Conservation (phyloP, 106 monocot species). For the Dioscorea dumetorum region DNA sequence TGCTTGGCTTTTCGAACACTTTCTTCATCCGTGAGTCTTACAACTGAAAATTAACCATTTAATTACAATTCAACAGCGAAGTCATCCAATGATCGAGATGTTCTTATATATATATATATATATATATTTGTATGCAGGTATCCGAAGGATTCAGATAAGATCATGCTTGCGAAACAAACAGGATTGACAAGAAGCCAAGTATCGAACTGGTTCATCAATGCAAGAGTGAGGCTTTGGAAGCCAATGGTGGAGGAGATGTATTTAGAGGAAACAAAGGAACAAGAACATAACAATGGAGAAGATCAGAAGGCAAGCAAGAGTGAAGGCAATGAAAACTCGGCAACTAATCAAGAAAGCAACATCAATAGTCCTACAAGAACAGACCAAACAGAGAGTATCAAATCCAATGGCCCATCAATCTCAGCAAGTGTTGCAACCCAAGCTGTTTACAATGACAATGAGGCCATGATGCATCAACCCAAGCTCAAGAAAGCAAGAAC, state of each 20-base stretch:
- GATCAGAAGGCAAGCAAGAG: constrained; percentile 3
- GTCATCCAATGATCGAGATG: too few relatives aligned
- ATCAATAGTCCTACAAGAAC: constrained; percentile 17
- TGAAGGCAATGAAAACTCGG: background rate
- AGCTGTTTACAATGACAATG: constrained; percentile 12
- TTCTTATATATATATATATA: too few relatives aligned
- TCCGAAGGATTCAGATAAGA: constrained; percentile 79
- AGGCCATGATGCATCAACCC: constrained; percentile 1
- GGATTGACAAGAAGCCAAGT: constrained; percentile 50
- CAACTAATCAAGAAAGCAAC: background rate
- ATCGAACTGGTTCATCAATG: constrained; percentile 90
- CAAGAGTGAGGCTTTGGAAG: constrained; percentile 81
- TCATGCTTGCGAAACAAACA: constrained; percentile 79
- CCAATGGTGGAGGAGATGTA: constrained; percentile 96
- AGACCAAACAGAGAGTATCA: constrained; percentile 17
- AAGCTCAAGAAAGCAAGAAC: constrained; percentile 39
- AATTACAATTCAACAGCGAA: too few relatives aligned
- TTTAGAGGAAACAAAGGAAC: constrained; percentile 59
- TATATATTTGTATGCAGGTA: constrained; percentile 38
- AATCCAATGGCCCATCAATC: background rate
- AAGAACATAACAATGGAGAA: constrained; percentile 20
- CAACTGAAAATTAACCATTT: too few relatives aligned
- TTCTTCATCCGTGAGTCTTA: constrained; percentile 79
- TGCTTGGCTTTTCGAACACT: constrained; percentile 98
- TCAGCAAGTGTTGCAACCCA: constrained; percentile 8